A percentile compares a stretch with the other conserved stretches of the same genome.
Conservation (phyloP, 2,329 filamentous ascomycete genomes). For the Stemphylium lycopersici region DNA sequence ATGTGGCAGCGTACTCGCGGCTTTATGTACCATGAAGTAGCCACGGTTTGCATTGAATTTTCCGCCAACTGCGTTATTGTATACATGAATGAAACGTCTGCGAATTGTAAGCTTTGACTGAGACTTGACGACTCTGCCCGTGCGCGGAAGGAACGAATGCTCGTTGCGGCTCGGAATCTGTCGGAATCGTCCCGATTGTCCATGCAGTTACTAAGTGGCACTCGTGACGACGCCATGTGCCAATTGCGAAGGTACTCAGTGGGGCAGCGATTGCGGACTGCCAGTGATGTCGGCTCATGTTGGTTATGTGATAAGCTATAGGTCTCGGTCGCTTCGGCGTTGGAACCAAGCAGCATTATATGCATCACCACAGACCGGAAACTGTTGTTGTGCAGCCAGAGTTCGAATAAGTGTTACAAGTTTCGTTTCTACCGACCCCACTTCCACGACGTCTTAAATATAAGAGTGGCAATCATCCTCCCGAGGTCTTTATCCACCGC, state of each 20-base stretch:
- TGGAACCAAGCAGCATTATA: no score
- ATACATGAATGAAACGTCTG: background rate
- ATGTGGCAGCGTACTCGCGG: conserved; percentile 86
- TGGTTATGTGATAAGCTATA: no score
- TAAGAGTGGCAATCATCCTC: conserved; percentile 24
- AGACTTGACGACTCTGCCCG: background rate
- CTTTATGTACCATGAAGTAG: conserved; percentile 77
- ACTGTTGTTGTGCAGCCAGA: no score
- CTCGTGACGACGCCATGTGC: conserved; percentile 3
- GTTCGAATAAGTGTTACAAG: no score
- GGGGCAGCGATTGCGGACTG: conserved; percentile 1
- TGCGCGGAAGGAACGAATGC: background rate
- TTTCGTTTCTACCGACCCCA: conserved; percentile 12
- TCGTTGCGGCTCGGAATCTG: conserved; percentile 4
- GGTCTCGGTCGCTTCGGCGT: no score
- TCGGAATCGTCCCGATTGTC: conserved; percentile 4
- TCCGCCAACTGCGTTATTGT: conserved; percentile 2
- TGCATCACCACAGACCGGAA: no score
- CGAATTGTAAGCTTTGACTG: background rate
- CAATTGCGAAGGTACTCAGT: conserved; percentile 2
- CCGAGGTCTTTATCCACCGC: background rate
- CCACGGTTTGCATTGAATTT: background rate
- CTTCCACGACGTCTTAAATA: conserved; percentile 11
- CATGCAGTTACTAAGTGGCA: background rate
- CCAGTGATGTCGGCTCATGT: background rate